These are phyloP conservation scores for Sclerotinia sclerotiorum DNA, from an alignment of 2,329 filamentous ascomycete genomes.

Conservation along the genomic window DNA sequence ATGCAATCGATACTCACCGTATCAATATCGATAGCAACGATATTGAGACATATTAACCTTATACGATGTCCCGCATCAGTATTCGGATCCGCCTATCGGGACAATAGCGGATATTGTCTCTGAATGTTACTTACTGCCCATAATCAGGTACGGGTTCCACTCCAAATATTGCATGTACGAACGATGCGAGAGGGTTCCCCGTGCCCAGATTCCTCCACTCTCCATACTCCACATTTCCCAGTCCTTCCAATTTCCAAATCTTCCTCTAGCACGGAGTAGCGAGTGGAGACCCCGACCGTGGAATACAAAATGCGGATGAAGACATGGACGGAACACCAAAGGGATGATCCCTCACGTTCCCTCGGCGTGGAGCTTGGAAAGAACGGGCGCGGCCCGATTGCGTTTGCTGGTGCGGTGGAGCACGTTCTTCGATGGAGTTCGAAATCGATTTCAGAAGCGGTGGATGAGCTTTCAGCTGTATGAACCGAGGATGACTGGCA, in stretches of 20 bases:
- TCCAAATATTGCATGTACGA: not conserved
- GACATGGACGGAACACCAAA: constrained; percentile 1
- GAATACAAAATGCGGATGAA: constrained; percentile 11
- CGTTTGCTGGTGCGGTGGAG: constrained; percentile 6
- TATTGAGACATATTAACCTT: constrained; percentile 10
- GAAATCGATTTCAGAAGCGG: not conserved
- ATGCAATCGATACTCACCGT: constrained; percentile 18
- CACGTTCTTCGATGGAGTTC: constrained; percentile 9
- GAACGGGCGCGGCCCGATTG: constrained; percentile 10
- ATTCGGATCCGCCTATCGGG: not conserved
- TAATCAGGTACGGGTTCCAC: not conserved
- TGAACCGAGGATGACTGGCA: not conserved
- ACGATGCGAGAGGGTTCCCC: not conserved
- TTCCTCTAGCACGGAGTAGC: not conserved
- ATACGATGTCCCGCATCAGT: not conserved
- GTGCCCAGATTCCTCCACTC: constrained; percentile 15
- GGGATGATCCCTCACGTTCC: constrained; percentile 1
- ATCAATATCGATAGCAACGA: constrained; percentile 17
- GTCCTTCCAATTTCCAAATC: not conserved
- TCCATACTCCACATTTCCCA: constrained; percentile 17
- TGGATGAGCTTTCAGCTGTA: not conserved
- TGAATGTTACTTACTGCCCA: not conserved
- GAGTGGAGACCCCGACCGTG: constrained; percentile 8
- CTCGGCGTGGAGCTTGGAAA: constrained; percentile 11
- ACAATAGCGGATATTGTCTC: constrained; percentile 9